phyloP scores from a whole-genome alignment of 495 filamentous ascomycete species.

The Parachaetomium inaequale region DNA sequence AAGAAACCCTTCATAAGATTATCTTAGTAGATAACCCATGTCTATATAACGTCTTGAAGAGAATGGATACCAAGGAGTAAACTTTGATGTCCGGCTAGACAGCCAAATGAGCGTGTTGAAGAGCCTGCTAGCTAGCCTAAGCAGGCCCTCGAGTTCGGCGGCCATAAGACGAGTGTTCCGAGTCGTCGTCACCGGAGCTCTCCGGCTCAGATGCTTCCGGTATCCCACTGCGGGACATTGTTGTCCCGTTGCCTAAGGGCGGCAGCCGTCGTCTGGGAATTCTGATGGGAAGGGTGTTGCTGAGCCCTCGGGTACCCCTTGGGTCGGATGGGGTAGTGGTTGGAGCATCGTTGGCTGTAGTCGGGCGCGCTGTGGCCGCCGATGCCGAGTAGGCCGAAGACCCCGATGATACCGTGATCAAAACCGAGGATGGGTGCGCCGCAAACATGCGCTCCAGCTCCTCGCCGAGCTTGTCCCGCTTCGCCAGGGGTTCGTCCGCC shows the following conservation, averaged over 20 bases:
- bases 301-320: neutral
- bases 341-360: neutral
- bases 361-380: neutral
- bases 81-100: too few relatives aligned
- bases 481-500: slow-evolving; percentile 24
- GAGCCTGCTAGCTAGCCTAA: neutral
- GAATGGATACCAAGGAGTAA: too few relatives aligned
- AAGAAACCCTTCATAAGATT: too few relatives aligned
- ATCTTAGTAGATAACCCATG: too few relatives aligned
- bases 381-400: neutral
- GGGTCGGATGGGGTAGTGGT: neutral
- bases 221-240: neutral
- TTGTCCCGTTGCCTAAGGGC: neutral
- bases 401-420: neutral
- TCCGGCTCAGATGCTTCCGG: neutral
- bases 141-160: neutral
- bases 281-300: slow-evolving; percentile 1
- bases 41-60: too few relatives aligned
- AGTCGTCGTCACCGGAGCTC: neutral
- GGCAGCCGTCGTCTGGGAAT: neutral
- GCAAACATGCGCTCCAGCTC: slow-evolving; percentile 25
- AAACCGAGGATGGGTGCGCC: neutral
- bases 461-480: slow-evolving; percentile 31
- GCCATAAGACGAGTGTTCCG: neutral
- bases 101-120: too few relatives aligned